Evolutionary conservation across 139 green algal species (phyloP), one percentile per base, ranked within the genome.

Genomic region (Chlamydomonas applanata): DNA sequence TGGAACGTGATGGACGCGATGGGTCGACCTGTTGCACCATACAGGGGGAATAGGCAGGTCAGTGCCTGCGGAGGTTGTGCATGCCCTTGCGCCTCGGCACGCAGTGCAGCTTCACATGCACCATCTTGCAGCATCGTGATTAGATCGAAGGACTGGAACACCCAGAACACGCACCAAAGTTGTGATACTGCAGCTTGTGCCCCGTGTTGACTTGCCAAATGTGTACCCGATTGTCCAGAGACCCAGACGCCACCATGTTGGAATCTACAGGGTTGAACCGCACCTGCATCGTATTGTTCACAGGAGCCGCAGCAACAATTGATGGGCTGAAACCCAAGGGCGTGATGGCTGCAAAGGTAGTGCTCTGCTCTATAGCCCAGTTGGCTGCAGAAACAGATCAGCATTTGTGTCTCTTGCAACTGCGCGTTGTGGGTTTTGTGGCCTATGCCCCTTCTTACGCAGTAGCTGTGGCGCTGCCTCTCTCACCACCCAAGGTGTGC

Each of bases 401-500:
- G 65, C 30, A 70, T 46, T 70, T 35, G 4, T 3, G 62, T 71
- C 54, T 17, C 5, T 56, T 24, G 3, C 14, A 22, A 11, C n/a
- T n/a, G n/a, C n/a, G n/a, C n/a, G n/a, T n/a, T n/a, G n/a, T n/a
- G n/a, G n/a, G n/a, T n/a, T n/a, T n/a, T n/a, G n/a, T n/a, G n/a
- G n/a, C n/a, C n/a, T n/a, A n/a, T n/a, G n/a, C n/a, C n/a, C n/a
- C n/a, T n/a, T n/a, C n/a, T n/a, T n/a, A n/a, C n/a, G n/a, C n/a
- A n/a, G n/a, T n/a, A n/a, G n/a, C n/a, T n/a, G n/a, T n/a, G n/a
- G n/a, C n/a, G n/a, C n/a, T n/a, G n/a, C n/a, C n/a, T n/a, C n/a
- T n/a, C n/a, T n/a, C n/a, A 90, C 92, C 78, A 97, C 93, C 93
- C 93, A 97, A 60, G 93, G 93, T 25, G 93, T 97, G 33, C 93